A percentile compares a stretch with the other conserved stretches of the same genome.
These are phyloP conservation scores for Apiotrichum akiyoshidainum DNA, from an alignment of 1,284 basidiomycete species.

Conservation along the genomic window DNA sequence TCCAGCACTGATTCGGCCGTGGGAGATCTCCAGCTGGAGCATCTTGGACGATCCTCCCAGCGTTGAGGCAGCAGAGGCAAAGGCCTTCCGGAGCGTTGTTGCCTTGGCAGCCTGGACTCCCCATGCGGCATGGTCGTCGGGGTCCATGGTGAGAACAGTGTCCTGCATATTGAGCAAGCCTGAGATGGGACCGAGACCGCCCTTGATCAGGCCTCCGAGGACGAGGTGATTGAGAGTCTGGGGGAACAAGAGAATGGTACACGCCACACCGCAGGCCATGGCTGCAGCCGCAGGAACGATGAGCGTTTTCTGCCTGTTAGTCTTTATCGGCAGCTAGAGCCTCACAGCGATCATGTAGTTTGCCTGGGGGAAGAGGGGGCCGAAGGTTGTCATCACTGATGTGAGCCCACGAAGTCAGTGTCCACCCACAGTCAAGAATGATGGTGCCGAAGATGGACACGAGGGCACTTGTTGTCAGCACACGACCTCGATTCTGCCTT, in stretches of 20 bases:
- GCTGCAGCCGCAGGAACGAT: conserved; percentile 62
- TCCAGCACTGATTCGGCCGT: conserved; percentile 48
- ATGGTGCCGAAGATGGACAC: conserved; percentile 57
- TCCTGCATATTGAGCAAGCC: conserved; percentile 44
- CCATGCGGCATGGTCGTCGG: conserved; percentile 38
- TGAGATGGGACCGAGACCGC: conserved; percentile 36
- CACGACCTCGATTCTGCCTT: conserved; percentile 3
- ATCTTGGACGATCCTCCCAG: conserved; percentile 37
- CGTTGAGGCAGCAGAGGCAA: conserved; percentile 30
- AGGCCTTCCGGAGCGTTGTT: conserved; percentile 21
- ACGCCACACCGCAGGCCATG: conserved; percentile 60
- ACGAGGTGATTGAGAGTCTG: conserved; percentile 62
- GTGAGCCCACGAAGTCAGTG: not conserved
- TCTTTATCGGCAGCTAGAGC: not conserved
- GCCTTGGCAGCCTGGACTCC: conserved; percentile 25
- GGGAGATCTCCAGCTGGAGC: conserved; percentile 53
- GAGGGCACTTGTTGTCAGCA: conserved; percentile 45
- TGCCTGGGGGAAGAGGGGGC: conserved; percentile 62
- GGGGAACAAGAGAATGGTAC: conserved; percentile 66
- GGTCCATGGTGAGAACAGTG: conserved; percentile 31
- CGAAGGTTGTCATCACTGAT: conserved; percentile 58
- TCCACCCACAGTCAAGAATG: conserved; percentile 39
- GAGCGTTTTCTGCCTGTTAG: conserved; percentile 45
- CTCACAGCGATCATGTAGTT: conserved; percentile 61
- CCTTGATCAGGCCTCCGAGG: conserved; percentile 33